Base-by-base conservation (phyloP, 257 asterid species). In the Cordia subcordata region DNA sequence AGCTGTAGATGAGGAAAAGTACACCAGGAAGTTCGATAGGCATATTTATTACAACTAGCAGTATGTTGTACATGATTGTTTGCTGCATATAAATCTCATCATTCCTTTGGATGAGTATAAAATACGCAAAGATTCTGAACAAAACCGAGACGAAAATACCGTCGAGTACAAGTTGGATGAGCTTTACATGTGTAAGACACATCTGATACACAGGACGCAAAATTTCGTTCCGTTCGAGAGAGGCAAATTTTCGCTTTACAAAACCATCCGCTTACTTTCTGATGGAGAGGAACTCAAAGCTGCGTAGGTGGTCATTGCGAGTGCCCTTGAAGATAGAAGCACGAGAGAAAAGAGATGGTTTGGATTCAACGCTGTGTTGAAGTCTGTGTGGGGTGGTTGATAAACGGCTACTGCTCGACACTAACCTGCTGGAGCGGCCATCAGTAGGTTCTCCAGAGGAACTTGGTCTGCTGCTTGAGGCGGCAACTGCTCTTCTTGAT, bases 231-330 rank as follows among this genome's bases (percentile, higher is more conserved):
- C 59, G 62, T 58, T 55, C 57, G 55, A 71, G 47, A 27, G 21
- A 39, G 20, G 59, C 8, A 55, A 69, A 33, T 64, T 62, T 65
- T 67, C 68, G 67, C 44, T 76, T 68, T 33, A 58, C 27, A 79
- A 38, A 39, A 10, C 35, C 61, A 55, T 56, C 52, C 47, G 12
- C 19, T 63, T 58, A 75, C 62, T 75, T 79, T 60, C 72, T 70
- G 73, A 80, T 66, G 8, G 86, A 77, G 52, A 89, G 95, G 63
- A 90, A 85, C 69, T 91, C 96, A 14, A 91, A 87, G 92, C 96
- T 91, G 40, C 91, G 87, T 42, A 91, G 83, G 63, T 95, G 83
- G 60, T 91, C 95, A 33, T 81, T 87, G 0, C 92, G 90, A 33
- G 81, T 58, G 60, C 85, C 87, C 70, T 82, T 85, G 20, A 71